phyloP scores from a whole-genome alignment of 1,139 yeast genomes.

The Geotrichum candidum region DNA sequence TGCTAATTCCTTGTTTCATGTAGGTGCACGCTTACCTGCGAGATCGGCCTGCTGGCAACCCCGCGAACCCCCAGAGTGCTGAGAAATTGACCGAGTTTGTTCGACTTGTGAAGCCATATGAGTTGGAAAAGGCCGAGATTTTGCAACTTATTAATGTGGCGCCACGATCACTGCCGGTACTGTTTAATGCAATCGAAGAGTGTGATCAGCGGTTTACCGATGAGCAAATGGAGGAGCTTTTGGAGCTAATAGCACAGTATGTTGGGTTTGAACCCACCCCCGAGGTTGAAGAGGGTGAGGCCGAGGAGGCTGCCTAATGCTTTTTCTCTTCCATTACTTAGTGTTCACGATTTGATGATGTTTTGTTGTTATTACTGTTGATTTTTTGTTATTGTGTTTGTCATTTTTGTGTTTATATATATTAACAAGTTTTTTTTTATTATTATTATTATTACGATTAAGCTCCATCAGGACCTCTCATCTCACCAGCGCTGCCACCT shows the following conservation, averaged over 20 bases:
- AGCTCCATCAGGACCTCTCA: conserved; percentile 24
- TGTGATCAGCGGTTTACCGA: conserved; percentile 77
- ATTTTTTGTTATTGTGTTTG: neutral
- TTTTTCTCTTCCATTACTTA: neutral
- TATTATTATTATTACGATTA: conserved; percentile 7
- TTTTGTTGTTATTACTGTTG: neutral
- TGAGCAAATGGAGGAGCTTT: conserved; percentile 51
- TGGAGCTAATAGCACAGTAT: conserved; percentile 45
- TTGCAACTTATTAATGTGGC: conserved; percentile 75
- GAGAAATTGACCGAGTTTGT: conserved; percentile 48
- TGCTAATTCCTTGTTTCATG: neutral
- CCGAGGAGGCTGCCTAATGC: neutral
- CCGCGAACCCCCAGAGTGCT: conserved; percentile 37
- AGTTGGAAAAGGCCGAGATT: conserved; percentile 75
- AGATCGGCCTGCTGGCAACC: conserved; percentile 42
- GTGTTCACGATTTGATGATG: neutral
- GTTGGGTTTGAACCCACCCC: conserved; percentile 30
- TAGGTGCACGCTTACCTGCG: conserved; percentile 43
- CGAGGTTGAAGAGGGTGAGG: conserved; percentile 9
- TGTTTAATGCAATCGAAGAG: conserved; percentile 80
- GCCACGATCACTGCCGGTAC: conserved; percentile 72
- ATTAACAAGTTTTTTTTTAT: neutral
- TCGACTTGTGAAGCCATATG: conserved; percentile 45
- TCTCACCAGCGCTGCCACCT: conserved; percentile 20
- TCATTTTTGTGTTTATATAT: conserved; percentile 10